Conservation (phyloP, 2,329 filamentous ascomycete genomes). For the Pseudogymnoascus pannorum region DNA sequence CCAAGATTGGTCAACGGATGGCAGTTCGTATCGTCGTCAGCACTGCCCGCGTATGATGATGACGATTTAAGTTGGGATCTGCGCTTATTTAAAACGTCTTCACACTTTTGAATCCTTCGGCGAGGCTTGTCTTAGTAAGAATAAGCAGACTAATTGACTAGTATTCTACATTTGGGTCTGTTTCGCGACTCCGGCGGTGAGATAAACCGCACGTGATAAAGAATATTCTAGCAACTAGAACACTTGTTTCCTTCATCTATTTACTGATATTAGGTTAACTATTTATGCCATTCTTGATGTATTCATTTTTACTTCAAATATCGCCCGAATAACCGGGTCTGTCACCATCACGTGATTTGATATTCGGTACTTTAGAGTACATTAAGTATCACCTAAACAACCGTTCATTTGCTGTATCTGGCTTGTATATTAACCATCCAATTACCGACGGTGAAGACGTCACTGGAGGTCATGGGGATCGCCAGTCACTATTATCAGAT, state of each 20-base stretch:
- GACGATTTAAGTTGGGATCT: background rate
- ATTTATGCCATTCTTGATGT: background rate
- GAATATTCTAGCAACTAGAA: background rate
- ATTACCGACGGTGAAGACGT: background rate
- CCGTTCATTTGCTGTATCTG: background rate
- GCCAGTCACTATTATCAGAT: slow-evolving; percentile 2
- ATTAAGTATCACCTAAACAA: too few species aligned
- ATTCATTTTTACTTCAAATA: background rate
- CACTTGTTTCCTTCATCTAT: background rate
- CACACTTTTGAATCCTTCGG: background rate
- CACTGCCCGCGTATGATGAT: background rate
- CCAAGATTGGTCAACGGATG: background rate
- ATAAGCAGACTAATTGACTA: background rate
- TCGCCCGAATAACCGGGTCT: too few species aligned
- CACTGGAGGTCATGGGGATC: background rate
- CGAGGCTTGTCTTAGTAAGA: background rate
- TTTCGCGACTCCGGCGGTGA: background rate
- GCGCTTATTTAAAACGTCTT: background rate
- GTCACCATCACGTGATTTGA: background rate
- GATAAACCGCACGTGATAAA: background rate
- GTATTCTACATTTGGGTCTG: background rate
- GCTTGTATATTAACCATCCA: background rate
- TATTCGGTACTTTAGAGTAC: background rate
- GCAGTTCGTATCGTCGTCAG: background rate
- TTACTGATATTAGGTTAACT: background rate